Percentiles rank a stretch among this genome's conserved stretches.
Evolutionary conservation across 768 basidiomycete genomes (phyloP).

Genomic region (Suillus placidus): DNA sequence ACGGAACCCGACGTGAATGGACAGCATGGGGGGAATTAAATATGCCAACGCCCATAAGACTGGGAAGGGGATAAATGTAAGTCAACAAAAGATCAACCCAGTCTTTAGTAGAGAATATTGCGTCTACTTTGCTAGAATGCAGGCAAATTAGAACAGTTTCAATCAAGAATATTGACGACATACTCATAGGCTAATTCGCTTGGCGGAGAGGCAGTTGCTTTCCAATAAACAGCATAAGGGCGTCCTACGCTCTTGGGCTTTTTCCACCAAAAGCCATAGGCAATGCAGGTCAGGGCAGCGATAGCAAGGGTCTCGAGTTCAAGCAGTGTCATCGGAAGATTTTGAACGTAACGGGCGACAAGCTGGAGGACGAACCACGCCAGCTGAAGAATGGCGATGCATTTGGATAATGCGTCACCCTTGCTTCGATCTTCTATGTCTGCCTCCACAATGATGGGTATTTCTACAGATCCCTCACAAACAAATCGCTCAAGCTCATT

Average conservation of each 20-base stretch:
- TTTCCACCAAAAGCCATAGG: constrained; percentile 41
- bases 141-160: background rate
- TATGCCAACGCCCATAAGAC: background rate
- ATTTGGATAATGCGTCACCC: constrained; percentile 38
- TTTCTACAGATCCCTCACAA: background rate
- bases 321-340: constrained; percentile 37
- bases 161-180: background rate
- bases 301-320: constrained; percentile 42
- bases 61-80: background rate
- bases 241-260: constrained; percentile 40
- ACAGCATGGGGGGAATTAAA: background rate
- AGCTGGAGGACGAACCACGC: constrained; percentile 39
- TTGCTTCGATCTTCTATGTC: constrained; percentile 33
- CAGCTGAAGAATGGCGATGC: constrained; percentile 36
- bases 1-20: background rate
- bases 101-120: background rate
- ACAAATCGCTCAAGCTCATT: background rate
- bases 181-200: background rate
- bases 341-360: constrained; percentile 25
- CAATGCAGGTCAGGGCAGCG: constrained; percentile 31
- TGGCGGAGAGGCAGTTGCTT: background rate
- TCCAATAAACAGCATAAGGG: constrained; percentile 11
- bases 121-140: background rate
- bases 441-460: constrained; percentile 10
- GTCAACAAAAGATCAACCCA: background rate